Percentiles rank a stretch among this genome's conserved stretches.
These are phyloP conservation scores for Blepharisma japonicum DNA, from an alignment of 73 alveolate species.

Conservation along the genomic window DNA sequence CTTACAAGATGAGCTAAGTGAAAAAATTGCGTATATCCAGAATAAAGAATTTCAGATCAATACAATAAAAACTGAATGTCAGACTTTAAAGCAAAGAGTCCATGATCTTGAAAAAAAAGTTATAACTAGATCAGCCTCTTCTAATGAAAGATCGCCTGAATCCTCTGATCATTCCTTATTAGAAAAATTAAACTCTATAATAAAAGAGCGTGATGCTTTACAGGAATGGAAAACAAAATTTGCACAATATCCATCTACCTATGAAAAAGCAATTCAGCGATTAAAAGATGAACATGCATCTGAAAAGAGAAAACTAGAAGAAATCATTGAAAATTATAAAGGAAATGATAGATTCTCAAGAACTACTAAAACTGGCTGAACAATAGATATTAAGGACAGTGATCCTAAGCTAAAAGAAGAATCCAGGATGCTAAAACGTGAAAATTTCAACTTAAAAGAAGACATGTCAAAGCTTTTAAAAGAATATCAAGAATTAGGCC, in stretches of 20 bases:
- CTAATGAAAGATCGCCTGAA: too few species aligned
- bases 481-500: neutral
- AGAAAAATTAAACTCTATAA: neutral
- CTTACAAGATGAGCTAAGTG: neutral
- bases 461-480: neutral
- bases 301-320: constrained; percentile 15
- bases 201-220: constrained; percentile 6
- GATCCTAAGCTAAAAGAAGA: neutral
- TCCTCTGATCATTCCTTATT: neutral
- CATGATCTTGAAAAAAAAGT: neutral
- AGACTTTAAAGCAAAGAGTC: neutral
- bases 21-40: neutral
- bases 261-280: constrained; percentile 9
- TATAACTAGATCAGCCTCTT: too few species aligned
- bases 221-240: constrained; percentile 2
- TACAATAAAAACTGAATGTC: neutral
- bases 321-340: neutral
- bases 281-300: constrained; percentile 9
- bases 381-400: neutral
- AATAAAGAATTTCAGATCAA: constrained; percentile 20
- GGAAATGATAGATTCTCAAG: neutral
- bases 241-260: constrained; percentile 26
- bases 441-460: neutral
- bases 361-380: neutral
- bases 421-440: neutral